These are phyloP conservation scores for Metschnikowia continentalis DNA, from an alignment of 805 yeast species.

Conservation along the genomic window DNA sequence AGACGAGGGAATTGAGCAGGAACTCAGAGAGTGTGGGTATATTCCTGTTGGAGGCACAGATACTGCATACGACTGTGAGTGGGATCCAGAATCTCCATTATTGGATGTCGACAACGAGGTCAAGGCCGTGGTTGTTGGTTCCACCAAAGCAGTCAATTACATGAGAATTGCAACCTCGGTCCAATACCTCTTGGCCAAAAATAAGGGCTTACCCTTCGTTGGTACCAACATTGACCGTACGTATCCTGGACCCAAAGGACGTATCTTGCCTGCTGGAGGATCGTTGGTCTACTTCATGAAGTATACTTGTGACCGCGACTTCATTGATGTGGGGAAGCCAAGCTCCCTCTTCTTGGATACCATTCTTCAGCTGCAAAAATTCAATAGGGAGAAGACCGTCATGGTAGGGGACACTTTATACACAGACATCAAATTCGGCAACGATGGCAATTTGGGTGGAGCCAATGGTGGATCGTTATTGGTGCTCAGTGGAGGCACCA, in stretches of 20 bases:
- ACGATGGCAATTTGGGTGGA: conserved; percentile 35
- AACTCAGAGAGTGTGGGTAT: conserved; percentile 29
- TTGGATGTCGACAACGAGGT: conserved; percentile 35
- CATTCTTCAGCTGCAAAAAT: conserved; percentile 25
- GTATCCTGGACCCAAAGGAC: conserved; percentile 37
- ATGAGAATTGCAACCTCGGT: conserved; percentile 35
- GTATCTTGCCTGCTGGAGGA: conserved; percentile 40
- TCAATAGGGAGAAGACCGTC: conserved; percentile 26
- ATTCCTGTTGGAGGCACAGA: conserved; percentile 36
- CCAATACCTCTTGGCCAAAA: conserved; percentile 31
- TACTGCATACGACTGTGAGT: conserved; percentile 21
- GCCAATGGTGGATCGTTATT: conserved; percentile 27
- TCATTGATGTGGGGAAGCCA: conserved; percentile 38
- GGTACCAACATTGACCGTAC: conserved; percentile 40
- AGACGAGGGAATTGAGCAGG: conserved; percentile 36
- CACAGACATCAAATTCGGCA: conserved; percentile 42
- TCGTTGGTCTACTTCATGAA: conserved; percentile 36
- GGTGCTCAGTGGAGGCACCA: conserved; percentile 37
- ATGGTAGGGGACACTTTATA: conserved; percentile 43
- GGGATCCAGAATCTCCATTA: conserved; percentile 23
- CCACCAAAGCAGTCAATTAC: conserved; percentile 35
- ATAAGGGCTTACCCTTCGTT: conserved; percentile 32
- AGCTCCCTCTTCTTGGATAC: conserved; percentile 28
- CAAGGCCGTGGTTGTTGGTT: conserved; percentile 38
- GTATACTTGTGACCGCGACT: conserved; percentile 31